Conservation (phyloP, 176 grass and related monocot genomes). For the Poa annua region DNA sequence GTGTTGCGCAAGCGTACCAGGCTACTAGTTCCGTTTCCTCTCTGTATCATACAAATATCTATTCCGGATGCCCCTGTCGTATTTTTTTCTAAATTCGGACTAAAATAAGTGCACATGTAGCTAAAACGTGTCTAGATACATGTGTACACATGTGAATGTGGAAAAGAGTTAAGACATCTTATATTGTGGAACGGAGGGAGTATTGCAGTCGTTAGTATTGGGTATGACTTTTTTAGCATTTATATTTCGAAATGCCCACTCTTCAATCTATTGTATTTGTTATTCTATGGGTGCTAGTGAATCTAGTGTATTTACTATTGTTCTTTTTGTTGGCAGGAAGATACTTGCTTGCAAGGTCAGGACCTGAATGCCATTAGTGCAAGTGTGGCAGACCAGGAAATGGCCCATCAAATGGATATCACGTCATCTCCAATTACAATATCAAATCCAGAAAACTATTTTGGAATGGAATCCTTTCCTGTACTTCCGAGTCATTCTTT, state of each 20-base stretch:
- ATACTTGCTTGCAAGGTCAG: constrained; percentile 37
- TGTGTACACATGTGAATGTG: no score
- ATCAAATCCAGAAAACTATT: constrained; percentile 46
- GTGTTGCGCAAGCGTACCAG: constrained; percentile 28
- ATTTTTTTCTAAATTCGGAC: not conserved
- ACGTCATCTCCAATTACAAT: constrained; percentile 31
- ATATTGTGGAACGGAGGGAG: no score
- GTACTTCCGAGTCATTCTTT: constrained; percentile 15
- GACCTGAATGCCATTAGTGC: constrained; percentile 12
- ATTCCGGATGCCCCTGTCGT: not conserved
- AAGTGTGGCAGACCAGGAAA: constrained; percentile 14
- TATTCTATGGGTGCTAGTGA: constrained; percentile 37
- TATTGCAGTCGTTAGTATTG: constrained; percentile 14
- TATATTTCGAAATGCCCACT: constrained; percentile 15
- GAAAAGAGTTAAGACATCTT: no score
- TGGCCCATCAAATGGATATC: constrained; percentile 34
- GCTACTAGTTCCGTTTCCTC: constrained; percentile 27
- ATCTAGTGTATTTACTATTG: constrained; percentile 20
- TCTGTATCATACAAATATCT: constrained; percentile 27
- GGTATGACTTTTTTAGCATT: constrained; percentile 24
- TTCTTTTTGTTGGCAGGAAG: constrained; percentile 51
- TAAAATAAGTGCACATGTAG: no score
- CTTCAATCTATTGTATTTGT: constrained; percentile 12
- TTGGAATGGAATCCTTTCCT: constrained; percentile 6
- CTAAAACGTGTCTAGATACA: no score